Evolutionary conservation across 768 basidiomycete genomes (phyloP).

Genomic region (Auricularia auricula-judae): DNA sequence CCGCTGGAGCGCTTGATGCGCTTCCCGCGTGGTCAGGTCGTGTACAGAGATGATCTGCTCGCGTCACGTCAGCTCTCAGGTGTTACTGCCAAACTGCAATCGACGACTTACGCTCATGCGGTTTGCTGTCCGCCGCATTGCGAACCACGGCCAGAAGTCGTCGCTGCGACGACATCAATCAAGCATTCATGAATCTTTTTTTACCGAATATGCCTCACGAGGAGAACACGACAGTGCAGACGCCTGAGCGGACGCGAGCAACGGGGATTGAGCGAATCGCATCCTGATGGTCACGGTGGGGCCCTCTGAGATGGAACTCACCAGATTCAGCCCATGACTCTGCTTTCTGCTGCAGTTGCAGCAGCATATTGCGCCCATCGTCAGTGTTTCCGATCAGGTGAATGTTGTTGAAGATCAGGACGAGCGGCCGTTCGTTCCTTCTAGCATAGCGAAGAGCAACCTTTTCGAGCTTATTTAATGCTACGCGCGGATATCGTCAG

Average conservation of each 20-base stretch:
- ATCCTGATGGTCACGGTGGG: neutral
- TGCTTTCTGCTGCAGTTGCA: slow-evolving; percentile 78
- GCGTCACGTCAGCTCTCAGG: no score
- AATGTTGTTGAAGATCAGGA: slow-evolving; percentile 73
- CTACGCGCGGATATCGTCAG: slow-evolving; percentile 21
- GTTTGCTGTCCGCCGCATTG: slow-evolving; percentile 60
- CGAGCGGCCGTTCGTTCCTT: slow-evolving; percentile 52
- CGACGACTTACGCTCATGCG: slow-evolving; percentile 50
- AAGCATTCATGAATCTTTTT: slow-evolving; percentile 1
- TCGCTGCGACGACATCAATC: slow-evolving; percentile 35
- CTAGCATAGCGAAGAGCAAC: slow-evolving; percentile 59
- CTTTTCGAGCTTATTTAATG: slow-evolving; percentile 75
- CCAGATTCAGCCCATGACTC: slow-evolving; percentile 79
- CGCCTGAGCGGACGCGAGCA: slow-evolving; percentile 30
- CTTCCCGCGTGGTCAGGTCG: slow-evolving; percentile 52
- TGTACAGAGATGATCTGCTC: slow-evolving; percentile 55
- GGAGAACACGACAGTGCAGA: slow-evolving; percentile 69
- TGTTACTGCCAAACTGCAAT: no score
- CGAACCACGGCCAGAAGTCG: slow-evolving; percentile 72
- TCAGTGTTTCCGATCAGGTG: slow-evolving; percentile 70
- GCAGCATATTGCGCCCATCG: slow-evolving; percentile 63
- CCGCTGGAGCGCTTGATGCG: slow-evolving; percentile 41
- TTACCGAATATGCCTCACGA: slow-evolving; percentile 33
- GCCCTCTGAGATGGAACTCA: slow-evolving; percentile 18
- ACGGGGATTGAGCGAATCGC: slow-evolving; percentile 1